phyloP scores from a whole-genome alignment of 1,284 basidiomycete genomes.

The Vanrija humicola region DNA sequence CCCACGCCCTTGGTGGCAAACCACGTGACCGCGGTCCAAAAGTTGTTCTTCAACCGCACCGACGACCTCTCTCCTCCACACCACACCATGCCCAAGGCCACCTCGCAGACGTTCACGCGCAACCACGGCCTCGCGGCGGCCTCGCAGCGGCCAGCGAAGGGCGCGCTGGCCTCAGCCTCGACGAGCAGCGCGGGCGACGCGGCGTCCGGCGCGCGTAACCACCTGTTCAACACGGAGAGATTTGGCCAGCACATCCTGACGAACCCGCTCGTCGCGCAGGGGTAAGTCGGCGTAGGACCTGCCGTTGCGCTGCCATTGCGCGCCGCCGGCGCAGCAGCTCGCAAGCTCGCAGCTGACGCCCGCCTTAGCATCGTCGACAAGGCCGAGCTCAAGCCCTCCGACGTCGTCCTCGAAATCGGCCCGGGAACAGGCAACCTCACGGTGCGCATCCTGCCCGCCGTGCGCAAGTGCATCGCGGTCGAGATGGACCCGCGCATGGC shows the following conservation, averaged over 20 bases:
- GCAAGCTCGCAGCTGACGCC: background rate
- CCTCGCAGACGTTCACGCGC: conserved; percentile 71
- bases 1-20: conserved; percentile 3
- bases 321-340: background rate
- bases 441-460: conserved; percentile 87
- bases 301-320: no score
- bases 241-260: conserved; percentile 98
- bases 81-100: conserved; percentile 78
- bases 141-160: conserved; percentile 31
- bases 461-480: conserved; percentile 85
- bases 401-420: conserved; percentile 95
- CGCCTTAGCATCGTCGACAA: conserved; percentile 69
- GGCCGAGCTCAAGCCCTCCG: conserved; percentile 89
- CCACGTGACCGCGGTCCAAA: no score
- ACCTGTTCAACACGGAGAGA: conserved; percentile 86
- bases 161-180: conserved; percentile 21
- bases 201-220: conserved; percentile 59
- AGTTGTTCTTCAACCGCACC: no score
- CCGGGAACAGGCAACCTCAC: conserved; percentile 98
- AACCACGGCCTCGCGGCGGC: conserved; percentile 64
- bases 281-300: conserved; percentile 55
- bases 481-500: conserved; percentile 99
- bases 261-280: conserved; percentile 83
- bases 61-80: no score
- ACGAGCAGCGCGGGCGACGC: conserved; percentile 50